Evolutionary conservation across 148 eudicot species (phyloP).

Genomic region (Rhododendron williamsianum): DNA sequence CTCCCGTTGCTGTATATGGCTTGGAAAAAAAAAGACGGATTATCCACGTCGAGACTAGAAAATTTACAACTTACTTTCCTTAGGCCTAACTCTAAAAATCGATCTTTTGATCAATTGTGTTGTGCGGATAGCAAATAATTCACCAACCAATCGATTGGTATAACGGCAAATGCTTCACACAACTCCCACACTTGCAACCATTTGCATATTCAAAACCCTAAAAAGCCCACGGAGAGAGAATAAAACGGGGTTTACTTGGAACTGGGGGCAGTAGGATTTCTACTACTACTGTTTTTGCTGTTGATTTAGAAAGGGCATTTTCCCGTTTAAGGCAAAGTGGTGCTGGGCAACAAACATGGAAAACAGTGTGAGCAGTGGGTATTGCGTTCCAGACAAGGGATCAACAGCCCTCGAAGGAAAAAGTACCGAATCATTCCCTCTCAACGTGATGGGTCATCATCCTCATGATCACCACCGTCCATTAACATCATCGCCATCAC

Average conservation of each 20-base stretch:
- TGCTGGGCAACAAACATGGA: neutral
- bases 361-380: neutral
- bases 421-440: constrained; percentile 22
- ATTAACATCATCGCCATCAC: constrained; percentile 1
- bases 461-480: constrained; percentile 17
- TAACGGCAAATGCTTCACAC: neutral
- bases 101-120: too few species aligned
- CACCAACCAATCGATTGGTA: too few species aligned
- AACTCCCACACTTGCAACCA: neutral
- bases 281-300: neutral
- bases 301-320: neutral
- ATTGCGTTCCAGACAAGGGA: constrained; percentile 18
- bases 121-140: too few species aligned
- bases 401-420: neutral
- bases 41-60: too few species aligned
- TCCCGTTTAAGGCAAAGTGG: neutral
- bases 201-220: neutral
- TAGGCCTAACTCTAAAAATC: too few species aligned
- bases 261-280: too few species aligned
- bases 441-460: constrained; percentile 14
- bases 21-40: too few species aligned
- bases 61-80: too few species aligned
- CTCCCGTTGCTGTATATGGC: too few species aligned
- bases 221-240: neutral
- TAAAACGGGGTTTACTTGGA: neutral